phyloP scores from a whole-genome alignment of 495 filamentous ascomycete species.

The Pseudoneurospora amorphoporcata region DNA sequence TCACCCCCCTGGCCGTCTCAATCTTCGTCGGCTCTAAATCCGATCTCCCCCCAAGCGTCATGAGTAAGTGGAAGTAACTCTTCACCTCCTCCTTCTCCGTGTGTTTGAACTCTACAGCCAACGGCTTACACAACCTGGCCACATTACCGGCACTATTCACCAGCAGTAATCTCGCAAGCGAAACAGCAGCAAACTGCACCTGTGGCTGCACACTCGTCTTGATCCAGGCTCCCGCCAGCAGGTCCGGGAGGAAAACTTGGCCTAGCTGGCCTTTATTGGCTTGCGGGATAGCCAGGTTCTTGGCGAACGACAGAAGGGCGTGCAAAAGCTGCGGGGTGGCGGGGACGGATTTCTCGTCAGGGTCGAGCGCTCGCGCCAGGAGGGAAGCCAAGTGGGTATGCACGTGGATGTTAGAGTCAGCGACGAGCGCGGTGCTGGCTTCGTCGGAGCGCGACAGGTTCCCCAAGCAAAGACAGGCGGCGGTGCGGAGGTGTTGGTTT shows the following conservation, averaged over 20 bases:
- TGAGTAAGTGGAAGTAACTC: slow-evolving; percentile 35
- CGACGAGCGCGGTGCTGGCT: slow-evolving; percentile 47
- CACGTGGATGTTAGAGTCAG: slow-evolving; percentile 25
- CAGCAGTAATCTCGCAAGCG: slow-evolving; percentile 56
- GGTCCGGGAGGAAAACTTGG: slow-evolving; percentile 26
- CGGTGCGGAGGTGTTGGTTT: slow-evolving; percentile 48
- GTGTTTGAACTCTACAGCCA: slow-evolving; percentile 13
- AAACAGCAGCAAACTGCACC: slow-evolving; percentile 58
- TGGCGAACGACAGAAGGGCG: slow-evolving; percentile 61
- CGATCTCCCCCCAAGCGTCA: slow-evolving; percentile 46
- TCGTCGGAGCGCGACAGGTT: slow-evolving; percentile 68
- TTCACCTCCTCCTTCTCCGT: neutral
- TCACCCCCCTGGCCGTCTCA: slow-evolving; percentile 59
- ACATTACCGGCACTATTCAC: slow-evolving; percentile 50
- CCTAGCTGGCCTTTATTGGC: slow-evolving; percentile 53
- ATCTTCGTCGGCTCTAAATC: slow-evolving; percentile 59
- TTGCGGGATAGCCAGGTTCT: slow-evolving; percentile 63
- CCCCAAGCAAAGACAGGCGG: slow-evolving; percentile 64
- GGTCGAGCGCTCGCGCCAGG: slow-evolving; percentile 25
- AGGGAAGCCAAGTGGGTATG: slow-evolving; percentile 46
- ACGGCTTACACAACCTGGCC: slow-evolving; percentile 31
- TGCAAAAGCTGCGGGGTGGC: slow-evolving; percentile 47
- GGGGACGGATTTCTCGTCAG: slow-evolving; percentile 7
- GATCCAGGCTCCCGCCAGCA: slow-evolving; percentile 51
- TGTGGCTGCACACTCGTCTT: slow-evolving; percentile 50